Conservation (phyloP, 2,329 filamentous ascomycete species). For the Exophiala calicioides region DNA sequence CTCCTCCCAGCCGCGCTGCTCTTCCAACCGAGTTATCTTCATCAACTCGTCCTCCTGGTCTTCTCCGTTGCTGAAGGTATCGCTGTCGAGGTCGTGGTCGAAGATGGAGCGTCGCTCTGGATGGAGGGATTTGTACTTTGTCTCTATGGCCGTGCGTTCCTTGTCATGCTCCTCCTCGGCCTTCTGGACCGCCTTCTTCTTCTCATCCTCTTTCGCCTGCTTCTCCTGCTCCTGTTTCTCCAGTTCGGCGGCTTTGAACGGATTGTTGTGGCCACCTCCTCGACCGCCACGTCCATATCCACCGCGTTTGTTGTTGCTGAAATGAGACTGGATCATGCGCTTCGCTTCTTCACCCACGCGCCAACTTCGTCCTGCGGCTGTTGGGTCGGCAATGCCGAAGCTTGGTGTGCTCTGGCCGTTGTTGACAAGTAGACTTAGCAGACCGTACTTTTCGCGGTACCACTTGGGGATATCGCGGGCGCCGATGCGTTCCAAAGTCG, state of each 20-base stretch:
- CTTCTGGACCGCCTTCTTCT: slow-evolving; percentile 5
- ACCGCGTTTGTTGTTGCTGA: background rate
- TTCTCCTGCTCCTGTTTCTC: background rate
- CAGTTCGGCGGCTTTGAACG: background rate
- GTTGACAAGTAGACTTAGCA: slow-evolving; percentile 34
- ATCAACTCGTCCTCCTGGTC: slow-evolving; percentile 20
- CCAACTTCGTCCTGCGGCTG: slow-evolving; percentile 3
- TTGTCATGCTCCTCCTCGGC: background rate
- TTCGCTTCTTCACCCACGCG: slow-evolving; percentile 10
- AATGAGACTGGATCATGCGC: slow-evolving; percentile 12
- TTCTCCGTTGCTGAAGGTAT: slow-evolving; percentile 17
- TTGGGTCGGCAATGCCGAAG: slow-evolving; percentile 17
- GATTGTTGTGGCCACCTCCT: background rate
- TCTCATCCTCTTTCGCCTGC: background rate
- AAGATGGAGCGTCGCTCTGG: slow-evolving; percentile 10
- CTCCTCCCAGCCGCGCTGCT: slow-evolving; percentile 22
- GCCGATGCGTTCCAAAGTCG: slow-evolving; percentile 68
- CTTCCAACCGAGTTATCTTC: slow-evolving; percentile 10
- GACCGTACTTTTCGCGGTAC: slow-evolving; percentile 53
- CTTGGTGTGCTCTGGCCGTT: slow-evolving; percentile 16
- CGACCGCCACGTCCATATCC: background rate
- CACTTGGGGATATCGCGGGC: slow-evolving; percentile 59
- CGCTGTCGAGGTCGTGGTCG: slow-evolving; percentile 16
- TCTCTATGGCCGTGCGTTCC: slow-evolving; percentile 5
- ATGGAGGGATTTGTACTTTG: slow-evolving; percentile 9